phyloP scores from a whole-genome alignment of 228 moss, liverwort and hornwort species.

The Sphagnum fallax region DNA sequence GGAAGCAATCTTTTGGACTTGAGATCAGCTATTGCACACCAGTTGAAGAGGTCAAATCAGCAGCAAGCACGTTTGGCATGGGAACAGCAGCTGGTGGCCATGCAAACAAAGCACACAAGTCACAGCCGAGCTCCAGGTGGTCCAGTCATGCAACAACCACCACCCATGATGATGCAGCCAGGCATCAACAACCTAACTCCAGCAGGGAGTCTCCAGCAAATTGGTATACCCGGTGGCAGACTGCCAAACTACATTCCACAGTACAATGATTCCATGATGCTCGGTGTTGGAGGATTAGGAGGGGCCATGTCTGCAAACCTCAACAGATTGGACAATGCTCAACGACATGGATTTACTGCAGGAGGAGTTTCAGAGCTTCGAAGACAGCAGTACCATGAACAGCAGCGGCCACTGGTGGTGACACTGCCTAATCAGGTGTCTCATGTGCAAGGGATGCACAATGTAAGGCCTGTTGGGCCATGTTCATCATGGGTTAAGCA shows the following conservation, averaged over 20 bases:
- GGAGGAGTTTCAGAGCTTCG: no score
- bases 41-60: constrained; percentile 22
- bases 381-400: no score
- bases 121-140: neutral
- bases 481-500: constrained; percentile 35
- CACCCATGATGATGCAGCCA: no score
- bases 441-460: neutral
- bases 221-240: neutral
- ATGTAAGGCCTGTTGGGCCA: neutral
- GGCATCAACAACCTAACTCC: no score
- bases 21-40: constrained; percentile 21
- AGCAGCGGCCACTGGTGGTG: no score
- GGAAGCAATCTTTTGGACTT: constrained; percentile 22
- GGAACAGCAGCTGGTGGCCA: constrained; percentile 5
- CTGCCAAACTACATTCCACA: constrained; percentile 24
- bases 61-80: constrained; percentile 13
- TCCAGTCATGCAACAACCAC: no score
- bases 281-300: no score
- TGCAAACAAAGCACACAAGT: neutral
- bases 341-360: no score
- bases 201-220: neutral
- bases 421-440: no score
- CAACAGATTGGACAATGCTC: no score
- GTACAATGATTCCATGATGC: constrained; percentile 14
- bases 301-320: no score